Conservation (phyloP, 129 eudicot species). For the Ambrosia artemisiifolia region DNA sequence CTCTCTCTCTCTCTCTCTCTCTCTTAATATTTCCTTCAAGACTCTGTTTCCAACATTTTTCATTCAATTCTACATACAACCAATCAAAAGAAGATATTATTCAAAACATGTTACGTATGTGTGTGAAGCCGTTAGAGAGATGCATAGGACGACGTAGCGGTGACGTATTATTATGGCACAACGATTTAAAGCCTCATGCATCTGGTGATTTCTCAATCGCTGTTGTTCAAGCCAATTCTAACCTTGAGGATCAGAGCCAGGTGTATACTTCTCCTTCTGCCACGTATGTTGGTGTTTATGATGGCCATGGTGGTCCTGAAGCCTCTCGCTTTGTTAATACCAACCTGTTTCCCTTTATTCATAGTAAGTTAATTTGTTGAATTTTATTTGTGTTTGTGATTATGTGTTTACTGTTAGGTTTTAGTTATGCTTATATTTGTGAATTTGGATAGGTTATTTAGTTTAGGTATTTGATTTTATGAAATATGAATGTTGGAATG, state of each 20-base stretch:
- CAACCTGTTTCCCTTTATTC: slow-evolving; percentile 63
- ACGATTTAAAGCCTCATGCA: slow-evolving; percentile 79
- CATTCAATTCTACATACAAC: too few relatives aligned
- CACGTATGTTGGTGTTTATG: slow-evolving; percentile 85
- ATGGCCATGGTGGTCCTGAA: slow-evolving; percentile 95
- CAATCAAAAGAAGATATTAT: background rate
- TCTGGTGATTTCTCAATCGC: slow-evolving; percentile 92
- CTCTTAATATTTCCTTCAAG: background rate
- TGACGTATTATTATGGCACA: slow-evolving; percentile 79
- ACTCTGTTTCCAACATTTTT: too few relatives aligned
- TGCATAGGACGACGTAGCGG: slow-evolving; percentile 59
- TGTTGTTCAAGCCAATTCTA: slow-evolving; percentile 87
- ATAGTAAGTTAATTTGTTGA: too few relatives aligned
- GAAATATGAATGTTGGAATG: too few relatives aligned
- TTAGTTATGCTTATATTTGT: too few relatives aligned
- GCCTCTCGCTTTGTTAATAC: slow-evolving; percentile 84
- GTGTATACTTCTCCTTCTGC: slow-evolving; percentile 82
- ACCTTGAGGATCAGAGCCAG: slow-evolving; percentile 79
- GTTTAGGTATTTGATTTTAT: too few relatives aligned
- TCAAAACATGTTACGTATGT: slow-evolving; percentile 52
- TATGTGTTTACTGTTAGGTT: too few relatives aligned
- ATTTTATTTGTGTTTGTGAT: too few relatives aligned
- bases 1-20: background rate
- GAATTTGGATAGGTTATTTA: too few relatives aligned
- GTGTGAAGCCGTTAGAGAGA: slow-evolving; percentile 49